Evolutionary conservation across 805 yeast species (phyloP), one percentile per base, ranked within the genome.

Genomic region (Saturnispora diversa): DNA sequence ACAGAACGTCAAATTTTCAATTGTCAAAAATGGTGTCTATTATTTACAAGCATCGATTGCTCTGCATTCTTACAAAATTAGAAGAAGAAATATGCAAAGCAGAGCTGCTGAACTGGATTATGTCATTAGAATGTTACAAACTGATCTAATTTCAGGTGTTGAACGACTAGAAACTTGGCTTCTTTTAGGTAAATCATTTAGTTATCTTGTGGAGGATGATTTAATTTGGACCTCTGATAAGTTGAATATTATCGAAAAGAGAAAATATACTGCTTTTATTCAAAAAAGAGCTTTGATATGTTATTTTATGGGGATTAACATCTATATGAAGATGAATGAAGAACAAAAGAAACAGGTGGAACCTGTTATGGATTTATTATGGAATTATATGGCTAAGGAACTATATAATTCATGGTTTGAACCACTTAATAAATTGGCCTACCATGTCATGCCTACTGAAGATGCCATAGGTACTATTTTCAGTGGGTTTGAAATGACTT

Each of bases 181-280:
- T 30, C 68, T 85, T 1, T 56, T 92, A 11, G 95, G 94, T 0
- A 86, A 80, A 53, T 78, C 90, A 0, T 87, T 72, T 50, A 79
- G 87, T 0, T 77, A 68, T 43, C 63, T 84, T 30, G 94, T 82
- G 0, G 97, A 90, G 48, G 95, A 87, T 56, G 95, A 85, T 47
- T 60, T 92, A 42, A 76, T 84, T n/a, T 86, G 95, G 94, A 83
- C 90, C 1, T 78, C 95, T 0, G 96, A 88, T 51, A 83, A 83
- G 52, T 60, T 86, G 27, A 79, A 79, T 38, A 66, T 72, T 0
- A 53, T 67, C 0, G 92, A 82, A 5, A 69, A 77, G 45, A 80
- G 80, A 51, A 61, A 62, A 3, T 56, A 62, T 0, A 80, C 86
- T 0, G 85, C 87, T 0, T 59, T 69, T 5, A 54, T 74, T 3